Conservation (phyloP, 768 basidiomycete genomes). For the Sporobolomyces pararoseus region DNA sequence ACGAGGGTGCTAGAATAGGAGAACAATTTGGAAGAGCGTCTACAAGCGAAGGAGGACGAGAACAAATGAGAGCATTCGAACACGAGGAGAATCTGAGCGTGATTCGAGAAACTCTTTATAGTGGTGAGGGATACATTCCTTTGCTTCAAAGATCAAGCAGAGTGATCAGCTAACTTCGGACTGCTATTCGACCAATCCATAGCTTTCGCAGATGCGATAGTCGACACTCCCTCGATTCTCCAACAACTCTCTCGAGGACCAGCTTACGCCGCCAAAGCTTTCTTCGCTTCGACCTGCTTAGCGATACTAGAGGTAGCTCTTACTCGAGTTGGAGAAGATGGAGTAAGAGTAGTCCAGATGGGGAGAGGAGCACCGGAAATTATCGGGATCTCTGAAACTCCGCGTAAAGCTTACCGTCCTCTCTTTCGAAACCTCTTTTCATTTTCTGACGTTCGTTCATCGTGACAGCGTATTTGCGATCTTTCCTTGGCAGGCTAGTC, state of each 20-base stretch:
- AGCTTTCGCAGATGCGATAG: conserved; percentile 67
- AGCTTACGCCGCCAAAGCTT: conserved; percentile 57
- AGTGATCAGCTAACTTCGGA: neutral
- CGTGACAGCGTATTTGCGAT: conserved; percentile 53
- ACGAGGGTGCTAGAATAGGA: neutral
- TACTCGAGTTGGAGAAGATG: conserved; percentile 53
- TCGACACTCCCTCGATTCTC: conserved; percentile 58
- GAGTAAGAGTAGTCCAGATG: conserved; percentile 55
- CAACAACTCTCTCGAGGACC: conserved; percentile 61
- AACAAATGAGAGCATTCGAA: neutral
- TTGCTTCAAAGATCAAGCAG: no score
- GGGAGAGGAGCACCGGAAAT: conserved; percentile 59
- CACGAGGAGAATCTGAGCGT: conserved; percentile 56
- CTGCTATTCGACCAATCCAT: neutral
- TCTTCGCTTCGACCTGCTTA: conserved; percentile 70
- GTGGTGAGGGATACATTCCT: conserved; percentile 43
- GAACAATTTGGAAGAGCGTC: neutral
- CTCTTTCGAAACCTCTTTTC: neutral
- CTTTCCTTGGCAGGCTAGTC: conserved; percentile 66
- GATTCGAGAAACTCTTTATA: conserved; percentile 83
- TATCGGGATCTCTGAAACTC: conserved; percentile 63
- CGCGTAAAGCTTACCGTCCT: conserved; percentile 48
- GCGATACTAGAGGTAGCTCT: conserved; percentile 67
- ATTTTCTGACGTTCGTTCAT: neutral
- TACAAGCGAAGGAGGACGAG: no score